Evolutionary conservation across 352 stramenopile genomes (phyloP).

Genomic region (Phytophthora uliginosa): DNA sequence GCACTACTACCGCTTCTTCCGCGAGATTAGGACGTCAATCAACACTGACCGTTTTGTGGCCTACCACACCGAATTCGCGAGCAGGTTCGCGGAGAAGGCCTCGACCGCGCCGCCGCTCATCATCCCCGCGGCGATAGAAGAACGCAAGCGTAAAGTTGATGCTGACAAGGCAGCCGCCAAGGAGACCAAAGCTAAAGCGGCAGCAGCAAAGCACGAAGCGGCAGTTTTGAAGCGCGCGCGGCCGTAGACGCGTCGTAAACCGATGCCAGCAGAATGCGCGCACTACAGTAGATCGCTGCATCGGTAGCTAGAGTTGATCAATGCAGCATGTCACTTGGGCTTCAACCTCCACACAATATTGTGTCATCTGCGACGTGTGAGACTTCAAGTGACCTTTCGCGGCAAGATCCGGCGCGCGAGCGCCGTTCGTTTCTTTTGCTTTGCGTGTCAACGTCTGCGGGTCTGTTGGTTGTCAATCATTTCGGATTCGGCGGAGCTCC

Average conservation of each 20-base stretch:
- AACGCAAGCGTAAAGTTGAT: slow-evolving; percentile 67
- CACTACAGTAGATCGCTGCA: slow-evolving; percentile 5
- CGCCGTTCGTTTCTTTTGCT: slow-evolving; percentile 12
- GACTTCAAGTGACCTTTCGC: slow-evolving; percentile 1
- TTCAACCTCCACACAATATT: slow-evolving; percentile 21
- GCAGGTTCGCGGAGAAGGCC: slow-evolving; percentile 54
- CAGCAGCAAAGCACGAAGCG: slow-evolving; percentile 36
- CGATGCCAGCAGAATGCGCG: background rate
- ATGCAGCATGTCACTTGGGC: background rate
- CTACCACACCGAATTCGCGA: slow-evolving; percentile 54
- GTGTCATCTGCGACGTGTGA: slow-evolving; percentile 22
- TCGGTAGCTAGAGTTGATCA: background rate
- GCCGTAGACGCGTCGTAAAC: background rate
- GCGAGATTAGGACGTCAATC: slow-evolving; percentile 63
- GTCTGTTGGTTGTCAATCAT: slow-evolving; percentile 14
- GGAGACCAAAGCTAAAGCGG: slow-evolving; percentile 33
- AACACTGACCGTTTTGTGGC: slow-evolving; percentile 46
- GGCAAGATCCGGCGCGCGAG: background rate
- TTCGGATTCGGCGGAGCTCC: slow-evolving; percentile 5
- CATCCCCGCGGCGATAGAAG: slow-evolving; percentile 60
- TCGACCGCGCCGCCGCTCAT: slow-evolving; percentile 57
- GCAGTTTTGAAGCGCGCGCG: slow-evolving; percentile 24
- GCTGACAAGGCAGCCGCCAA: slow-evolving; percentile 46
- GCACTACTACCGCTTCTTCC: slow-evolving; percentile 83
- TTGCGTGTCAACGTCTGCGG: slow-evolving; percentile 17